Evolutionary conservation across 2,329 filamentous ascomycete species (phyloP), one percentile per base, ranked within the genome.

Genomic region (Pseudogymnoascus sp.): DNA sequence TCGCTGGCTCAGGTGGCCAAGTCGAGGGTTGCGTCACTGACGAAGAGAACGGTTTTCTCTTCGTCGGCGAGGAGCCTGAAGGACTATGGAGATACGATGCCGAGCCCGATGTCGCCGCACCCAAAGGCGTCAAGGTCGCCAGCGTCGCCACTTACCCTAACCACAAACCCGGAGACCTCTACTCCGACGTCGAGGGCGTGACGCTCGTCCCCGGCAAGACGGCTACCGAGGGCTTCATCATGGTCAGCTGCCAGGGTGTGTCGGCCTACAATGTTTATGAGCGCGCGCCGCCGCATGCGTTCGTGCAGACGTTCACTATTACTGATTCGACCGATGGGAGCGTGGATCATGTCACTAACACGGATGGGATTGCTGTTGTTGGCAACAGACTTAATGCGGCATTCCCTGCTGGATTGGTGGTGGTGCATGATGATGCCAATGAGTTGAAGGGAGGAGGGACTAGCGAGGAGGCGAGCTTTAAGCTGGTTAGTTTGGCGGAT

Each of bases 11-110:
- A 2, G 80, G 81, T 2, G 79, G 80, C 2, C 80, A 84, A 65
- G 80, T 82, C 0, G 81, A 84, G 68, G 81, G 81, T 3, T 84
- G 81, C 60, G 81, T 83, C 0, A 70, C 77, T 0, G 81, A 84
- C 62, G 79, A 83, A 21, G 76, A 76, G 12, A 80, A 82, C 63
- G 79, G 78, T 4, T 80, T 76, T 71, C 66, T 84, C 2, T 77
- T 83, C 65, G 72, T 83, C 3, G 80, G 81, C 36, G 82, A 83
- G 67, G 81, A 84, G 60, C 79, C 79, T 0, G 77, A 75, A 5
- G 81, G 79, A 0, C 75, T 83, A 0, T 84, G 81, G 81, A 73
- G 79, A 3, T 83, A 82, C 60, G 77, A 74, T 5, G 80, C 80
- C 0, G 81, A 84, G 67, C 81, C 81, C 0, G 75, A 77, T 43